These are phyloP conservation scores for Xerocomus amazonicus DNA, from an alignment of 1,284 basidiomycete genomes.

Conservation along the genomic window DNA sequence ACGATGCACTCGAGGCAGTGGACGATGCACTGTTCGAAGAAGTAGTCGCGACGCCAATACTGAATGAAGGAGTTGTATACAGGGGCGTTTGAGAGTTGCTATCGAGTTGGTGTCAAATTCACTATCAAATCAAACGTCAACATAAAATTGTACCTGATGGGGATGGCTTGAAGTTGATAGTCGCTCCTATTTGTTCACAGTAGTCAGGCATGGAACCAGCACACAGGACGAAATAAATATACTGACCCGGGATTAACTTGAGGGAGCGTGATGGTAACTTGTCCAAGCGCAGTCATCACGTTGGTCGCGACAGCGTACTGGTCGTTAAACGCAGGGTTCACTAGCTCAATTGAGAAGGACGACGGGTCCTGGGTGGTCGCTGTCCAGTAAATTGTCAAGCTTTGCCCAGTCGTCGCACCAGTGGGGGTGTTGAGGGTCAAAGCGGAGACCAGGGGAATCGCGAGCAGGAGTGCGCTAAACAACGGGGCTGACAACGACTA, in stretches of 20 bases:
- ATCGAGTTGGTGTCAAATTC: background rate
- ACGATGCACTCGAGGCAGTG: constrained; percentile 4
- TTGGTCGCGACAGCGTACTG: too few relatives aligned
- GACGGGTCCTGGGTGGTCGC: too few relatives aligned
- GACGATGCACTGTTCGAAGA: constrained; percentile 11
- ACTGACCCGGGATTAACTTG: constrained; percentile 50
- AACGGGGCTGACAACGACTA: background rate
- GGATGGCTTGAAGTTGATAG: constrained; percentile 35
- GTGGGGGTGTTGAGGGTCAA: constrained; percentile 42
- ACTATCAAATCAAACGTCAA: background rate
- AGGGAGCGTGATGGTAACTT: constrained; percentile 15
- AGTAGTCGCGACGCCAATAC: constrained; percentile 35
- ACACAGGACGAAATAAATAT: background rate
- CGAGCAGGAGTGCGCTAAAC: constrained; percentile 42
- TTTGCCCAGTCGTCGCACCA: constrained; percentile 13
- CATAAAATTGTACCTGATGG: constrained; percentile 34
- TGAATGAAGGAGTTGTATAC: constrained; percentile 42
- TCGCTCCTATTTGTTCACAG: background rate
- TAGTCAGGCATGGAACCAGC: constrained; percentile 2
- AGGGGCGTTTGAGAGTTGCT: constrained; percentile 48
- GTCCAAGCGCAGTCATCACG: too few relatives aligned
- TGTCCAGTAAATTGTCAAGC: too few relatives aligned
- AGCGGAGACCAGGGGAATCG: constrained; percentile 48
- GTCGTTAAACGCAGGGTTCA: too few relatives aligned
- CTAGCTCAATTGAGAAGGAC: too few relatives aligned